Evolutionary conservation across 768 basidiomycete genomes (phyloP).

Genomic region (Tricholoma bakamatsutake): DNA sequence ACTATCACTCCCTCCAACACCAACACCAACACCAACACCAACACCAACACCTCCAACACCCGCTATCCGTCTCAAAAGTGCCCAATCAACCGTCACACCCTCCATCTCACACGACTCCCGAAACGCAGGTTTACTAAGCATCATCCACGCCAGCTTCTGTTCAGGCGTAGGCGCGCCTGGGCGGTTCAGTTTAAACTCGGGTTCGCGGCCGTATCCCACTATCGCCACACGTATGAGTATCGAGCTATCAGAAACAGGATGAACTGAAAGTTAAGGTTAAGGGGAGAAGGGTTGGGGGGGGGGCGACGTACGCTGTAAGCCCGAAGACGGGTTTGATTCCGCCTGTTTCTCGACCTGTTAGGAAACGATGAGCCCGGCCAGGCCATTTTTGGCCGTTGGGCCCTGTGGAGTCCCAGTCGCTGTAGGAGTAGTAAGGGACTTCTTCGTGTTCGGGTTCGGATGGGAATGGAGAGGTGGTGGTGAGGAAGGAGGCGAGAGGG

Average conservation of each 20-base stretch:
- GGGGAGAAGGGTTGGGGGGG: background rate
- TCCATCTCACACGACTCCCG: conserved; percentile 34
- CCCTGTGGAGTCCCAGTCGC: conserved; percentile 45
- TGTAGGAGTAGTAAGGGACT: conserved; percentile 59
- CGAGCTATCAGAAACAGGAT: conserved; percentile 21
- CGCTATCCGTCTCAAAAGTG: conserved; percentile 20
- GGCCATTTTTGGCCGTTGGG: conserved; percentile 30
- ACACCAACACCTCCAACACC: conserved; percentile 15
- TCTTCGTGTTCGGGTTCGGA: conserved; percentile 48
- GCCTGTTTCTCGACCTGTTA: conserved; percentile 80
- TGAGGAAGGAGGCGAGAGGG: conserved; percentile 70
- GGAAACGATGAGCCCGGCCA: conserved; percentile 68
- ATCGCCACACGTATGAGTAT: conserved; percentile 41
- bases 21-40: too few relatives aligned
- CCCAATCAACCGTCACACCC: conserved; percentile 28
- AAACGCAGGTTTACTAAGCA: conserved; percentile 31
- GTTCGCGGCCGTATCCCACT: conserved; percentile 37
- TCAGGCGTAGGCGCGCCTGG: conserved; percentile 29
- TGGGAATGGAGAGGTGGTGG: conserved; percentile 51
- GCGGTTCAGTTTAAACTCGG: conserved; percentile 38
- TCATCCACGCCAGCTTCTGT: conserved; percentile 38
- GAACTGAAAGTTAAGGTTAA: background rate
- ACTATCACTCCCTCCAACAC: conserved; percentile 6
- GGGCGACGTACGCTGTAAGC: conserved; percentile 67
- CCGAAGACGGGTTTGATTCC: conserved; percentile 89